Evolutionary conservation across 176 grass and related monocot species (phyloP), one percentile per base, ranked within the genome.

Genomic region (Triticum urartu): DNA sequence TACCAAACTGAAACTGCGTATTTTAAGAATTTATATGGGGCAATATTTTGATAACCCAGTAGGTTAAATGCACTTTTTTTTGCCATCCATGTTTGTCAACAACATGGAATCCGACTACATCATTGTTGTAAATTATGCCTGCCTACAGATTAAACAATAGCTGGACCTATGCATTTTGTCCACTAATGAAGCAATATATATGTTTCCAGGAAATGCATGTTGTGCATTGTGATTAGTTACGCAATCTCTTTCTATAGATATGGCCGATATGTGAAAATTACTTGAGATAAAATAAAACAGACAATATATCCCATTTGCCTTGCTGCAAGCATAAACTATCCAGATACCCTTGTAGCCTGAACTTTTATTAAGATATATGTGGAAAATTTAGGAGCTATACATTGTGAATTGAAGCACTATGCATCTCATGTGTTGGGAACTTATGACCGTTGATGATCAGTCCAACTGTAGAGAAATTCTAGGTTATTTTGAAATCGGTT

Each of bases 1-100:
- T 43, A 69, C 18, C 12, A 47, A 22, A 79, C 79, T 81, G n/a
- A 45, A n/a, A 79, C 69, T 82, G n/a, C 67, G 73, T 82, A 3
- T 24, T 73, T 78, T 59, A 14, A 72, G 50, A 3, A 15, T 79
- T 84, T 72, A 47, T 47, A 21, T 1, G 47, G 17, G 2, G 4
- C 70, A 32, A 56, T 43, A 35, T 48, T 77, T 68, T 13, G 40
- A 18, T 21, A 50, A 38, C 36, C 26, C 59, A 81, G 26, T 81
- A 39, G 59, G 34, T 40, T 80, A 28, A 38, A 35, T 36, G 26
- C 9, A 21, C 10, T 60, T 20, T 69, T 7, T 52, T 52, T 17
- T 20, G 52, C 56, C 56, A 58, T 58, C 54, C 54, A 21, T 59
- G 56, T 9, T 59, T 59, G 56, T 21, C 56, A 59, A 58, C 5